Base-by-base conservation (phyloP, 2,329 filamentous ascomycete species). In the Hymenoscyphus infarciens region DNA sequence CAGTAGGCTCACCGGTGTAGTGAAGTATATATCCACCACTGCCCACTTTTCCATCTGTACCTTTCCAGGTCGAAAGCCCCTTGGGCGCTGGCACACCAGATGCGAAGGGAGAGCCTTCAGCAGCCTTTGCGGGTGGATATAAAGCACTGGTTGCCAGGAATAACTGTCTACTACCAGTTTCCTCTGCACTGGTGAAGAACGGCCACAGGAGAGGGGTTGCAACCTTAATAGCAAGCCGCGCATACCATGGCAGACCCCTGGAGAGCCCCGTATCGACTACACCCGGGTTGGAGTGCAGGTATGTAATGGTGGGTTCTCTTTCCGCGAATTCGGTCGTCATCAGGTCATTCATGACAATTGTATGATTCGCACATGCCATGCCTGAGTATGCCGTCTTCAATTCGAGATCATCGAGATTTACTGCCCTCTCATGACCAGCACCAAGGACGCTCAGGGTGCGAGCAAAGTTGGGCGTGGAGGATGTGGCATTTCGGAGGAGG, bases 401-500 rank as follows among this genome's bases (percentile, higher is more conserved):
- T 13, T 68, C 70, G 3, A 81, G 70, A 64, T 85, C 80, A 45
- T 79, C 70, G 0, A 76, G 63, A 63, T 78, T 73, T n/a, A 87
- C 73, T 2, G 74, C 63, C 3, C 80, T 79, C 74, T 87, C 84
- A 15, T 77, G 76, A n/a, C 81, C 80, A 4, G 76, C 82, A 0
- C 78, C 80, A 0, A 83, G 74, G n/a, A 87, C 78, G n/a, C 75
- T 80, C 27, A 87, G 77, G 8, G 86, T 81, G 8, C 84, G 81
- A 0, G 81, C 78, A 27, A 85, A 76, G 5, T 74, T 65, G 0
- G 76, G 68, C 0, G 83, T 78, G 11, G 76, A 75, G 10, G 60
- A 59, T 27, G 60, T 66, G 22, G 70, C 69, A 15, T 59, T 64
- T 53, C 57, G 63, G 1, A 89, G 76, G 0, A 81, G 77, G 0